These are phyloP conservation scores for Cutaneotrichosporon daszewskae DNA, from an alignment of 1,284 basidiomycete genomes.

Conservation along the genomic window DNA sequence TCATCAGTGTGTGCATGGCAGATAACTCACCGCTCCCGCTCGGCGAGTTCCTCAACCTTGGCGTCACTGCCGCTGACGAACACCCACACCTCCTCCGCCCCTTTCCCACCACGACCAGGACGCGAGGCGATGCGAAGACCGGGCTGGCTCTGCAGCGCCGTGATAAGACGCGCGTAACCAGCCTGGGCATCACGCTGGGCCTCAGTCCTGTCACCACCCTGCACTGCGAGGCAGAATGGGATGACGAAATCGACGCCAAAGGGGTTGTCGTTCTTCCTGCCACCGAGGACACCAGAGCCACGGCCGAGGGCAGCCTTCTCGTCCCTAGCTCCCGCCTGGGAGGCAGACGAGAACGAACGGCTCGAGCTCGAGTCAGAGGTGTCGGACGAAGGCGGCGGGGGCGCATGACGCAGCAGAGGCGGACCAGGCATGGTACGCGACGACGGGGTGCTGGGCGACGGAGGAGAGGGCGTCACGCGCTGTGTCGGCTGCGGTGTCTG, in stretches of 20 bases:
- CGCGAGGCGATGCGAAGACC: slow-evolving; percentile 35
- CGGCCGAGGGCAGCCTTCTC: no score
- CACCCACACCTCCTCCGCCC: slow-evolving; percentile 69
- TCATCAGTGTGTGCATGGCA: background rate
- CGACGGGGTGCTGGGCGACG: background rate
- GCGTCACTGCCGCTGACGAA: slow-evolving; percentile 67
- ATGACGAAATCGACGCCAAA: slow-evolving; percentile 44
- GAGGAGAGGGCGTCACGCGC: no score
- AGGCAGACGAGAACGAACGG: no score
- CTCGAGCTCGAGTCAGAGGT: no score
- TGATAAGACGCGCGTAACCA: slow-evolving; percentile 23
- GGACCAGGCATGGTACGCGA: background rate
- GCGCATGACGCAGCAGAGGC: background rate
- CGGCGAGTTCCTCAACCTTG: slow-evolving; percentile 61
- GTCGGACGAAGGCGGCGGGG: no score
- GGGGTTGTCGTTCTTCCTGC: slow-evolving; percentile 24
- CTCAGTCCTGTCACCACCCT: background rate
- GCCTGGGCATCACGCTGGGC: slow-evolving; percentile 23
- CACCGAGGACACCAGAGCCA: background rate
- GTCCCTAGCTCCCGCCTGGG: no score
- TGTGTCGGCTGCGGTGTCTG: no score
- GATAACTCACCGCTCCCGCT: slow-evolving; percentile 63
- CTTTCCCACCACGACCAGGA: slow-evolving; percentile 48
- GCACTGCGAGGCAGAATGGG: slow-evolving; percentile 18
- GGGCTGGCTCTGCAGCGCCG: slow-evolving; percentile 32